Evolutionary conservation across 805 yeast species (phyloP).

Genomic region (Kluyveromyces lactis): DNA sequence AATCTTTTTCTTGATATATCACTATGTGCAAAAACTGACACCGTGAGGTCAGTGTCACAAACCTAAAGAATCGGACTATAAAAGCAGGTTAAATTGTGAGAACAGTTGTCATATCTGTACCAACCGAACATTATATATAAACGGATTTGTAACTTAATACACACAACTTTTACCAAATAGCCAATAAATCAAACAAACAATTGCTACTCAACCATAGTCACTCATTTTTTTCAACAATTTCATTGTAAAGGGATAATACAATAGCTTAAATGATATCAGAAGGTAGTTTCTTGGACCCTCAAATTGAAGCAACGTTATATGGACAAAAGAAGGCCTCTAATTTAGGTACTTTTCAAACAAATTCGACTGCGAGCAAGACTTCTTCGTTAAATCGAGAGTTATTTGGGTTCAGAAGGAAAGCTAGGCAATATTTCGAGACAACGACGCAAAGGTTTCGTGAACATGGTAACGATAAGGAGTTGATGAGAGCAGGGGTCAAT

Average conservation of each 20-base stretch:
- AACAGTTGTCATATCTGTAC: too few relatives aligned
- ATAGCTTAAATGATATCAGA: constrained; percentile 3
- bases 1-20: background rate
- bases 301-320: background rate
- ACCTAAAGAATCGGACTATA: background rate
- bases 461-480: background rate
- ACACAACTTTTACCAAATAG: too few relatives aligned
- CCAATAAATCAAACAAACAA: too few relatives aligned
- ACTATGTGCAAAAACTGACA: background rate
- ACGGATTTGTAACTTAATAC: too few relatives aligned
- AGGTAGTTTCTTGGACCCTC: constrained; percentile 4
- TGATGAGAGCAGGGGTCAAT: background rate
- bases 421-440: constrained; percentile 15
- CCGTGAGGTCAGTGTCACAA: constrained; percentile 1
- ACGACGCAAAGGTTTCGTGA: constrained; percentile 4
- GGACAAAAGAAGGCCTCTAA: background rate
- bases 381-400: constrained; percentile 10
- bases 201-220: constrained; percentile 3
- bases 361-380: constrained; percentile 1
- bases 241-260: background rate
- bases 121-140: too few relatives aligned
- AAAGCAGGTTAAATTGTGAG: too few relatives aligned
- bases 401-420: constrained; percentile 24
- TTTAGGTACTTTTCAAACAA: background rate
- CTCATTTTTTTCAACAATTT: background rate